A percentile compares a stretch with the other conserved stretches of the same genome.
phyloP scores from a whole-genome alignment of 2,329 filamentous ascomycete genomes.

The Aspergillus awamori region DNA sequence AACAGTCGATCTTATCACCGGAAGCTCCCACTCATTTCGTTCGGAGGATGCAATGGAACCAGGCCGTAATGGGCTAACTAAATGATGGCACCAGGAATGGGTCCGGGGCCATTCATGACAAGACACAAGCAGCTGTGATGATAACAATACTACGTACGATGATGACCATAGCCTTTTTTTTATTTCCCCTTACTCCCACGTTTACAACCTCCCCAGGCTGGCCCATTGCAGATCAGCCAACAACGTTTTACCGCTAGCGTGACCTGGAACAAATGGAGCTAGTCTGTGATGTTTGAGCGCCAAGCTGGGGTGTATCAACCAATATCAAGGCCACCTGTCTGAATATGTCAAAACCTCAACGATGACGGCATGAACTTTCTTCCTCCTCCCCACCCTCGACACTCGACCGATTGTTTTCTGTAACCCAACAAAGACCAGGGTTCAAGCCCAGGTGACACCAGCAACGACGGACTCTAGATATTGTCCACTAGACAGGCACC shows the following conservation, averaged over 20 bases:
- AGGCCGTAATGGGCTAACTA: no score
- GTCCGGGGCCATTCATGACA: not conserved
- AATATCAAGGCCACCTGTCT: not conserved
- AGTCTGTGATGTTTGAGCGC: not conserved
- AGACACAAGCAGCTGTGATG: not conserved
- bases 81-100: not conserved
- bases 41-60: not conserved
- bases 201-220: not conserved
- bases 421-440: not conserved
- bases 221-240: slow-evolving; percentile 15
- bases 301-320: slow-evolving; percentile 9
- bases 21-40: not conserved
- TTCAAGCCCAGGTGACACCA: not conserved
- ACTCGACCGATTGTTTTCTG: not conserved
- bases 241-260: slow-evolving; percentile 12
- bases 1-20: not conserved
- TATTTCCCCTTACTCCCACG: not conserved
- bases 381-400: no score
- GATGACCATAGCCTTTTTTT: not conserved
- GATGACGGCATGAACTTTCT: not conserved
- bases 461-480: not conserved
- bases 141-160: not conserved
- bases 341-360: not conserved
- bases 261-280: slow-evolving; percentile 5
- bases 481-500: not conserved